phyloP scores from a whole-genome alignment of 495 filamentous ascomycete species.

The Saxophila tyrrhenica region DNA sequence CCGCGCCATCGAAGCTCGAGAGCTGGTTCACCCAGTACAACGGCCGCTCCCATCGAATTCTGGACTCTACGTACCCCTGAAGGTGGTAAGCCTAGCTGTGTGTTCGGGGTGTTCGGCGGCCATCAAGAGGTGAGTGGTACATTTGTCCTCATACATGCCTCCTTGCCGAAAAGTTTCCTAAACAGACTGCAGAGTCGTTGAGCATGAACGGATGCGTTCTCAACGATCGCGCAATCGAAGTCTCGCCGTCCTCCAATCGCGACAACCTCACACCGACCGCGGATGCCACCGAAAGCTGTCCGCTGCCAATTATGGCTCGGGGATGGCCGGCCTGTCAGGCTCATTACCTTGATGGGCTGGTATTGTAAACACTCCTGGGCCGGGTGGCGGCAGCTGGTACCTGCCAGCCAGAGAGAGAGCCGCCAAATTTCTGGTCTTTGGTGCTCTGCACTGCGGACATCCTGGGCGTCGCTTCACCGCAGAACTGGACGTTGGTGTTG shows the following conservation, averaged over 20 bases:
- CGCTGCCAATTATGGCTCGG: too few relatives aligned
- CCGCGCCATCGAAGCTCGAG: slow-evolving; percentile 97
- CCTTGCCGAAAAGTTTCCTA: not conserved
- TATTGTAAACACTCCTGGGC: too few relatives aligned
- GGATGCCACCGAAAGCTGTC: too few relatives aligned
- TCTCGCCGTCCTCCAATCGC: slow-evolving; percentile 92
- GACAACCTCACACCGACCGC: too few relatives aligned
- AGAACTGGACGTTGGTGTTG: too few relatives aligned
- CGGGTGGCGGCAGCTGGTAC: too few relatives aligned
- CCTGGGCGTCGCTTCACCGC: too few relatives aligned
- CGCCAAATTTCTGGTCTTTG: too few relatives aligned
- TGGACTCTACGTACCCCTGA: slow-evolving; percentile 97
- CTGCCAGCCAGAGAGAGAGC: too few relatives aligned
- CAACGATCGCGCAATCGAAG: slow-evolving; percentile 97
- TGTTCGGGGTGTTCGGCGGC: slow-evolving; percentile 95
- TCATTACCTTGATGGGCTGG: too few relatives aligned
- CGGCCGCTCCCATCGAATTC: slow-evolving; percentile 95
- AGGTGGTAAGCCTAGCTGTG: slow-evolving; percentile 95
- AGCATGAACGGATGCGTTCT: slow-evolving; percentile 98
- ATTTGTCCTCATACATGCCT: not conserved
- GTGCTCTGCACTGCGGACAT: too few relatives aligned
- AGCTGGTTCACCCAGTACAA: slow-evolving; percentile 99
- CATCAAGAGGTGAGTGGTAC: slow-evolving; percentile 87
- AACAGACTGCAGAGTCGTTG: slow-evolving; percentile 69
- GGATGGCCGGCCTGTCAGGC: too few relatives aligned